Conservation (phyloP, 192 early-diverging fungal species). For the Coemansia sp. region DNA sequence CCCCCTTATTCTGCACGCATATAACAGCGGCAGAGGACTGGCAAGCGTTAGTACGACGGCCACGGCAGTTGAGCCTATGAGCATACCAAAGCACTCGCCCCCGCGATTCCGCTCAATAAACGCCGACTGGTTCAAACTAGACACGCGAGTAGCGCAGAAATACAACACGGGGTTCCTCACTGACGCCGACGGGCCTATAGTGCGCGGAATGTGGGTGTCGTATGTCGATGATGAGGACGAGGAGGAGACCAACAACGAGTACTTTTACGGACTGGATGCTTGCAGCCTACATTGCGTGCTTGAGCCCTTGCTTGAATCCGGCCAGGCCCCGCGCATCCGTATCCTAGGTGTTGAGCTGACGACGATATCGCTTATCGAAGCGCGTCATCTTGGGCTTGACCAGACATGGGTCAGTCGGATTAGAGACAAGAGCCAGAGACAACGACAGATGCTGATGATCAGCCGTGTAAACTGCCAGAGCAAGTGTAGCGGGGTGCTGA, state of each 20-base stretch:
- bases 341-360: conserved; percentile 64
- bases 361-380: conserved; percentile 61
- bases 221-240: conserved; percentile 42
- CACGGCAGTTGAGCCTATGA: conserved; percentile 61
- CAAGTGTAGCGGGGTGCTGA: conserved; percentile 46
- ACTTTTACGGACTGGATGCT: conserved; percentile 55
- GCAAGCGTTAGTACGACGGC: conserved; percentile 62
- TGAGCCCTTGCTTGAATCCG: conserved; percentile 17
- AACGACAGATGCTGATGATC: conserved; percentile 58
- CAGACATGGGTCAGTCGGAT: conserved; percentile 61
- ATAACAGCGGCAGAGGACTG: conserved; percentile 56
- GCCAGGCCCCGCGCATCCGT: conserved; percentile 57
- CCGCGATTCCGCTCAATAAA: conserved; percentile 39
- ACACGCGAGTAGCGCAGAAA: conserved; percentile 21
- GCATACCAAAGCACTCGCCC: conserved; percentile 24
- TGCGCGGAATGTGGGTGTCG: conserved; percentile 32
- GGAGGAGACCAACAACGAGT: conserved; percentile 11
- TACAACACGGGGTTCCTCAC: conserved; percentile 30
- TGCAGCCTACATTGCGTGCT: conserved; percentile 52
- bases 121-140: conserved; percentile 22
- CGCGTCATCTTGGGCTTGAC: conserved; percentile 62
- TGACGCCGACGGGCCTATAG: conserved; percentile 17
- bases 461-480: conserved; percentile 11
- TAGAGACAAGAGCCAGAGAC: conserved; percentile 36
- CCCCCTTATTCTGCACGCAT: conserved; percentile 55